A percentile compares a stretch with the other conserved stretches of the same genome.
These are phyloP conservation scores for Mycena chlorophos DNA, from an alignment of 768 basidiomycete genomes.

Conservation along the genomic window DNA sequence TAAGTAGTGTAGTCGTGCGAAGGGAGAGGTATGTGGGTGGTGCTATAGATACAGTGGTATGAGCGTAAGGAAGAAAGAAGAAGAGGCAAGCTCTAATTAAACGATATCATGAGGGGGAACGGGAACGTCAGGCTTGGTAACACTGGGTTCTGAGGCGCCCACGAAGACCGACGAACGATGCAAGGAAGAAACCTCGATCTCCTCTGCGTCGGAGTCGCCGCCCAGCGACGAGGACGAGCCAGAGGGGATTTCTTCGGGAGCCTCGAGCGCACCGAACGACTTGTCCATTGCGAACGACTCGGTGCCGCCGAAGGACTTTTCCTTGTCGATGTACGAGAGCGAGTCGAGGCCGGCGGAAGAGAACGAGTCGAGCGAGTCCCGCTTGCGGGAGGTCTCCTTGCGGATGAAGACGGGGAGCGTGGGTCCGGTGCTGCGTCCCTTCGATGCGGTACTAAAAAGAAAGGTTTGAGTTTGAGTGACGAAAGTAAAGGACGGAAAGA, in stretches of 20 bases:
- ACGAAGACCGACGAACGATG: constrained; percentile 1
- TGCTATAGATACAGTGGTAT: constrained; percentile 1
- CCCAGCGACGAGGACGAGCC: background rate
- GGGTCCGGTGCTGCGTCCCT: background rate
- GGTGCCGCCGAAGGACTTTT: constrained; percentile 10
- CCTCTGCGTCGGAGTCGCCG: constrained; percentile 1
- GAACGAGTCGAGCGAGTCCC: constrained; percentile 50
- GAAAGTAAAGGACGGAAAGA: constrained; percentile 19
- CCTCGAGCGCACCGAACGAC: background rate
- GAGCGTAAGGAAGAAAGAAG: background rate
- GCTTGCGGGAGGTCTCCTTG: constrained; percentile 45
- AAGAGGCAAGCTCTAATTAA: background rate
- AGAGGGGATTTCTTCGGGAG: too few species aligned
- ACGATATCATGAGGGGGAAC: constrained; percentile 1
- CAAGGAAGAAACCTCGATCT: background rate
- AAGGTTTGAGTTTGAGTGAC: constrained; percentile 26
- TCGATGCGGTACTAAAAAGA: constrained; percentile 12
- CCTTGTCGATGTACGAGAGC: constrained; percentile 29
- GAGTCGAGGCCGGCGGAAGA: constrained; percentile 44
- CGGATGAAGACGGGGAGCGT: constrained; percentile 44
- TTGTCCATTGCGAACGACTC: constrained; percentile 2
- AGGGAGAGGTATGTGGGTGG: background rate
- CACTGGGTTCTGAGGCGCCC: background rate
- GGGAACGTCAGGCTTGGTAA: background rate
- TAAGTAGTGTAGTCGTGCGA: background rate